These are phyloP conservation scores for Coemansia sp. DNA, from an alignment of 192 early-diverging fungal species.

Conservation along the genomic window DNA sequence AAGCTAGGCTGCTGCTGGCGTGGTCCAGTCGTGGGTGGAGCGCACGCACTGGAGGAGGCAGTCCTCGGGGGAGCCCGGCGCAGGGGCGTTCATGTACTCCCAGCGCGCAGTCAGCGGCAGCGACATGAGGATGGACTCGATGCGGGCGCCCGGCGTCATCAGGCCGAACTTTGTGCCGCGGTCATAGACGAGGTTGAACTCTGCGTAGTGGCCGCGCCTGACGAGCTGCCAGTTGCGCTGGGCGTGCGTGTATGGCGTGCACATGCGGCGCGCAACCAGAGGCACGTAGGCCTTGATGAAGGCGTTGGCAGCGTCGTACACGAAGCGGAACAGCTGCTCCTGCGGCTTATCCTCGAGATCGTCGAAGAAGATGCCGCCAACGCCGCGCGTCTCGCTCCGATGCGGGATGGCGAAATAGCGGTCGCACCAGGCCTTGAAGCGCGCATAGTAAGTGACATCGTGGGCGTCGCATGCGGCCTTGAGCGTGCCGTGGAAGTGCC, in stretches of 20 bases:
- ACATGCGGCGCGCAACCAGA: conserved; percentile 76
- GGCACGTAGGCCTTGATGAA: conserved; percentile 88
- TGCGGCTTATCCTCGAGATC: conserved; percentile 75
- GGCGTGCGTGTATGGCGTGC: conserved; percentile 71
- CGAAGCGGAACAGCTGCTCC: conserved; percentile 82
- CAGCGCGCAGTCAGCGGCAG: conserved; percentile 92
- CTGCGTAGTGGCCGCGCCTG: conserved; percentile 93
- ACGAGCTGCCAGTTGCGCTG: conserved; percentile 94
- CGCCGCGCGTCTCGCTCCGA: conserved; percentile 76
- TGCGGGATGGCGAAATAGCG: conserved; percentile 89
- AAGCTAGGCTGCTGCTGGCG: conserved; percentile 9
- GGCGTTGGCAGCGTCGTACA: conserved; percentile 75
- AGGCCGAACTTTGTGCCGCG: conserved; percentile 98
- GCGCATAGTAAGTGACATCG: conserved; percentile 76
- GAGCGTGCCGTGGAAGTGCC: conserved; percentile 89
- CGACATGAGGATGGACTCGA: conserved; percentile 93
- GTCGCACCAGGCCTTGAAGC: conserved; percentile 97
- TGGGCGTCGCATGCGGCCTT: conserved; percentile 92
- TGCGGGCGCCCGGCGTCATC: conserved; percentile 91
- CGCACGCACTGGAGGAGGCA: conserved; percentile 77
- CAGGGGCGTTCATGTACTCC: conserved; percentile 86
- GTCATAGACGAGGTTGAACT: conserved; percentile 97
- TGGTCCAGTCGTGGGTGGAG: conserved; percentile 73
- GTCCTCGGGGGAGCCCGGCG: conserved; percentile 68
- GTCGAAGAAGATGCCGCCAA: conserved; percentile 99